Base-by-base conservation (phyloP, 192 early-diverging fungal genomes). In the Gonapodya prolifera region DNA sequence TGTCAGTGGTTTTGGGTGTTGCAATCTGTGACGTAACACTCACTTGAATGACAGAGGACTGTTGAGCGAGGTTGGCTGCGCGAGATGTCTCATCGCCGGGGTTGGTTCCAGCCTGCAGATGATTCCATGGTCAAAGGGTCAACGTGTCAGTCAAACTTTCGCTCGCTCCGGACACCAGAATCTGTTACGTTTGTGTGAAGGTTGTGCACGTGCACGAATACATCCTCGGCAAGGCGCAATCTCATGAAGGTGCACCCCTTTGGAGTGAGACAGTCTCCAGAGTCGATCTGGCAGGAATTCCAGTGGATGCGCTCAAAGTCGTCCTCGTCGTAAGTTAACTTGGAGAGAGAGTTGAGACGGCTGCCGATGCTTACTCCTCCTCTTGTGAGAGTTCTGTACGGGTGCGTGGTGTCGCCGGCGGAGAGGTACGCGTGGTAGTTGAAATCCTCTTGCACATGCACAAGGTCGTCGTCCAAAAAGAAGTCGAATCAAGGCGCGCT, bases 191-290 rank as follows among this genome's bases (percentile, higher is more conserved):
- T 77, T 0, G 78, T 79, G 70, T 80, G 79, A 29, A 80, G 77
- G 71, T 80, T 80, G 78, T 79, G 78, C 32, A 79, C 69, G 69
- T 79, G 77, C 13, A 79, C 69, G 33, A 34, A 34, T 28, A 34
- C 75, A 23, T 33, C 78, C 1, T 1, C 2, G 2, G 34, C 0
- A 1, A 79, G 35, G 23, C 32, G 34, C 33, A 79, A 1, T 0
- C 77, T 35, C 35, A 79, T 79, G 78, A 79, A 79, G 2, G 61
- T 79, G 78, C 28, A 79, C 2, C 79, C 79, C 34, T 79, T 79
- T 23, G 79, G 79, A 79, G 78, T 79, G 32, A 79, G 45, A 35
- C 78, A 79, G 34, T 79, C 79, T 61, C 45, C 45, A 1, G 79
- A 33, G 33, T 70, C 79, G 78, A 78, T 8, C 69, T 80, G 13